A percentile compares a stretch with the other conserved stretches of the same genome.
Conservation (phyloP, 306 rosid genomes). For the Myrica gale region DNA sequence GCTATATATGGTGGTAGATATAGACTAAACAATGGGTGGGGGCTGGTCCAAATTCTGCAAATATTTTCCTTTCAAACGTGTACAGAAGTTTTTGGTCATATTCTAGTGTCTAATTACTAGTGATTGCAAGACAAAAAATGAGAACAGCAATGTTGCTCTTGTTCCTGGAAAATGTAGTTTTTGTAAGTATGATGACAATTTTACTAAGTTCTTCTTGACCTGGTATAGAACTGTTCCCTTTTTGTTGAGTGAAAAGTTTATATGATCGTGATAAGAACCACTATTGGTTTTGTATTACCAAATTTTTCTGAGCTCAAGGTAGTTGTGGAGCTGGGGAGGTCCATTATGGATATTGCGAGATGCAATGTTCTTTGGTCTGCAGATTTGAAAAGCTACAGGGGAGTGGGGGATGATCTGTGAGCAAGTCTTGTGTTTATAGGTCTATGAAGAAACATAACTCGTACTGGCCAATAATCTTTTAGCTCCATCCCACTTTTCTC, state of each 20-base stretch:
- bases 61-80: too few relatives aligned
- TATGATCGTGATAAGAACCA: not conserved
- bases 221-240: not conserved
- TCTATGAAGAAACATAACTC: not conserved
- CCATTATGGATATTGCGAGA: not conserved
- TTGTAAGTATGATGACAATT: too few relatives aligned
- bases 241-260: not conserved
- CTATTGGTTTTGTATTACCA: not conserved
- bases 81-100: too few relatives aligned
- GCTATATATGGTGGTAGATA: too few relatives aligned
- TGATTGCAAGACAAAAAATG: too few relatives aligned
- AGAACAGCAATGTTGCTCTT: too few relatives aligned
- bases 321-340: not conserved
- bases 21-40: too few relatives aligned
- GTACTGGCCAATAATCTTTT: conserved; percentile 6
- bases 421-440: conserved; percentile 24
- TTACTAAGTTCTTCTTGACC: too few relatives aligned
- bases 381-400: not conserved
- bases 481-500: conserved; percentile 5
- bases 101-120: too few relatives aligned
- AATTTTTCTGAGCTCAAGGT: not conserved
- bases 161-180: too few relatives aligned
- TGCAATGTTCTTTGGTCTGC: not conserved
- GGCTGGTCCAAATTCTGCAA: too few relatives aligned
- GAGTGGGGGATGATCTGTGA: too few relatives aligned